Evolutionary conservation across 768 basidiomycete species (phyloP).

Genomic region (Russula dissimulans): DNA sequence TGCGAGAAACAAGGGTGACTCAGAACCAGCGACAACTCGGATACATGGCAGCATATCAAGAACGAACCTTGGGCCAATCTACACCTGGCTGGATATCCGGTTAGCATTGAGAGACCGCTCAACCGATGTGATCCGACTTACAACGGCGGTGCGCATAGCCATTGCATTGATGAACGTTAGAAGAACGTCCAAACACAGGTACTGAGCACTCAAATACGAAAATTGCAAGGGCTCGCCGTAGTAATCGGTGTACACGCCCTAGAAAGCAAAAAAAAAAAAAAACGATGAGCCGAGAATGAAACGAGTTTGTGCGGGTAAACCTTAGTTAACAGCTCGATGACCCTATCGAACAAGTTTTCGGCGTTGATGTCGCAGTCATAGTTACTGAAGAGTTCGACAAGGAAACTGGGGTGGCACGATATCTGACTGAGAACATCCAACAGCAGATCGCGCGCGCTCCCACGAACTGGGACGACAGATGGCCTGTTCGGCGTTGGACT

Average conservation of each 20-base stretch:
- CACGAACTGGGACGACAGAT: conserved; percentile 52
- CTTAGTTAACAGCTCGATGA: conserved; percentile 83
- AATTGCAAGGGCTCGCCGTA: conserved; percentile 48
- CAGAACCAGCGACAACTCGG: not conserved
- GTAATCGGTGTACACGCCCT: conserved; percentile 76
- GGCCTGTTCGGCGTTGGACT: conserved; percentile 32
- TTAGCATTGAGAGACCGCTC: not conserved
- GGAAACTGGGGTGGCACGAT: conserved; percentile 77
- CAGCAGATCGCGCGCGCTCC: conserved; percentile 82
- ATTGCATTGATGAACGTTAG: conserved; percentile 84
- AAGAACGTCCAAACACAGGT: conserved; percentile 80
- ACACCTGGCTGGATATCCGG: conserved; percentile 27
- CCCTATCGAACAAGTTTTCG: conserved; percentile 88
- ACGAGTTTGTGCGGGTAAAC: not conserved
- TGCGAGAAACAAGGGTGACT: conserved; percentile 22
- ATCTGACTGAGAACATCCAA: conserved; percentile 80
- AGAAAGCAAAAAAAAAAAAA: conserved; percentile 3
- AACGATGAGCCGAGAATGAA: not conserved
- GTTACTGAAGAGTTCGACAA: conserved; percentile 92
- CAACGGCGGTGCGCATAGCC: conserved; percentile 54
- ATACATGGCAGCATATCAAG: not conserved
- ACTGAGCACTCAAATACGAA: conserved; percentile 71
- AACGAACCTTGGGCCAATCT: conserved; percentile 56
- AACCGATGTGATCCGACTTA: conserved; percentile 23
- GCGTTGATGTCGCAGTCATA: conserved; percentile 97